Evolutionary conservation across 352 stramenopile species (phyloP).

Genomic region (Globisporangium paroecandrum): DNA sequence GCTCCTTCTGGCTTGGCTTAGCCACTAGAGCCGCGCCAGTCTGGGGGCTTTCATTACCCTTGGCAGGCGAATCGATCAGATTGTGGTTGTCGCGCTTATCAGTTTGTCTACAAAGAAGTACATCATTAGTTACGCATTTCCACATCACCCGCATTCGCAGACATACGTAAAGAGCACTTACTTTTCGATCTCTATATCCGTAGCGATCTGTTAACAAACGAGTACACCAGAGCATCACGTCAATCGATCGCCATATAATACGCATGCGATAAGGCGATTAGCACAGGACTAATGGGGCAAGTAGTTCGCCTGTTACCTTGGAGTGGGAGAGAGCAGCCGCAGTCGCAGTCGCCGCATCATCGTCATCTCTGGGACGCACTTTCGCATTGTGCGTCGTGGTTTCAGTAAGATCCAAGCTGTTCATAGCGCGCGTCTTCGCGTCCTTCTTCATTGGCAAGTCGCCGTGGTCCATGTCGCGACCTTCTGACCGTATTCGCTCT

Average conservation of each 20-base stretch:
- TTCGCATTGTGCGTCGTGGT: background rate
- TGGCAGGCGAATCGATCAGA: background rate
- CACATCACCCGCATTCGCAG: background rate
- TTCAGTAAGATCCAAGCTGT: background rate
- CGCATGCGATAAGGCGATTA: no score
- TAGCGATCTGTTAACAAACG: background rate
- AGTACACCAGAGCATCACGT: background rate
- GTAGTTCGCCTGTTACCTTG: background rate
- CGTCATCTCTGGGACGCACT: background rate
- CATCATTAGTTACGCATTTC: background rate
- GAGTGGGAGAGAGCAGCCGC: background rate
- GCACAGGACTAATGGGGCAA: no score
- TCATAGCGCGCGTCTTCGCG: background rate
- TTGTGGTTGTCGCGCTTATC: background rate
- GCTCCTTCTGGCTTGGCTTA: background rate
- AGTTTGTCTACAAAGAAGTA: background rate
- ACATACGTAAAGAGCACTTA: background rate
- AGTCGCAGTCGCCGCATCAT: background rate
- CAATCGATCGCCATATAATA: background rate
- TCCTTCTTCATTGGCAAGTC: slow-evolving; percentile 4
- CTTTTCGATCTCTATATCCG: background rate
- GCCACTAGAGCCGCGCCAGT: background rate
- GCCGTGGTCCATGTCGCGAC: background rate
- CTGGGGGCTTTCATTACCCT: background rate
- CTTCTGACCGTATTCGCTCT: background rate